Evolutionary conservation across 2,329 filamentous ascomycete genomes (phyloP).

Genomic region (Triangularia verruculosa): DNA sequence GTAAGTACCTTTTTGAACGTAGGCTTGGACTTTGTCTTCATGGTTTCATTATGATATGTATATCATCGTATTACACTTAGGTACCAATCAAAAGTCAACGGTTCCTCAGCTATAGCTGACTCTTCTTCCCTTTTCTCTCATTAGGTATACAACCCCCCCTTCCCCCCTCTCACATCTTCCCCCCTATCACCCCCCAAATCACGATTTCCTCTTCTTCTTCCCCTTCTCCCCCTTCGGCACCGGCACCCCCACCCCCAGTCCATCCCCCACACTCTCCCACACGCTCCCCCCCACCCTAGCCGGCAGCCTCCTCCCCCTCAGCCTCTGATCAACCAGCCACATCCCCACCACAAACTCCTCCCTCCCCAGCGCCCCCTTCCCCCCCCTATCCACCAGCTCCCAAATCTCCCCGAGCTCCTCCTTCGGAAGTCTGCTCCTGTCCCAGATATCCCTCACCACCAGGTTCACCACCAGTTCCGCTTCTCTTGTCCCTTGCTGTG

Average conservation of each 20-base stretch:
- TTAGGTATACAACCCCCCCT: neutral
- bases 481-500: conserved; percentile 16
- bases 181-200: neutral
- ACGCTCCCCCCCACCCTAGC: conserved; percentile 68
- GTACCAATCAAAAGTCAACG: neutral
- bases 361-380: conserved; percentile 55
- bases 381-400: conserved; percentile 64
- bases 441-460: conserved; percentile 73
- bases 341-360: conserved; percentile 79
- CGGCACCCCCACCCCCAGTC: conserved; percentile 6
- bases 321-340: conserved; percentile 77
- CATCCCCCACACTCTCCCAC: conserved; percentile 63
- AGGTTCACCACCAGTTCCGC: conserved; percentile 61
- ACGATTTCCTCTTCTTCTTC: neutral
- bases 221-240: conserved; percentile 8
- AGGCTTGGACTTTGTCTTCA: too few species aligned
- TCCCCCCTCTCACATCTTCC: neutral
- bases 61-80: neutral
- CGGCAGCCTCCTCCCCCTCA: conserved; percentile 77
- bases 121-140: neutral
- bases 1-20: too few species aligned
- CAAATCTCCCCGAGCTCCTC: conserved; percentile 74
- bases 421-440: conserved; percentile 61
- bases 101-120: neutral
- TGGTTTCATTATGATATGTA: neutral